Evolutionary conservation across 495 filamentous ascomycete species (phyloP).

Genomic region (Patellaria atrata): DNA sequence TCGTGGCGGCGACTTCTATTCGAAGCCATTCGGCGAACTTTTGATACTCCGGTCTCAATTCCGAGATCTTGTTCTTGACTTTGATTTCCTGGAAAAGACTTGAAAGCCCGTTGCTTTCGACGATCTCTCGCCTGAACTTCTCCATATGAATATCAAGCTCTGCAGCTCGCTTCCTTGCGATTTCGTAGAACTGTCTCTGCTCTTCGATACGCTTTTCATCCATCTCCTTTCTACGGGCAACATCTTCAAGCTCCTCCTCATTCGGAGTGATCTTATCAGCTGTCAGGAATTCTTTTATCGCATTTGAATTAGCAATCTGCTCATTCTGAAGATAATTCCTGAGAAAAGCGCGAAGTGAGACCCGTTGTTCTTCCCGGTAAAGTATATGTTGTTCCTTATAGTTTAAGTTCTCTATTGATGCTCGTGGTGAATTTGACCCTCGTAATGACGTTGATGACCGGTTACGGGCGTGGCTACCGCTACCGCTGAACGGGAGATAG

Average conservation of each 20-base stretch:
- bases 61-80: slow-evolving; percentile 68
- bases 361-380: slow-evolving; percentile 79
- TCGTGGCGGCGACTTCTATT: slow-evolving; percentile 90
- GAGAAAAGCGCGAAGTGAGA: slow-evolving; percentile 82
- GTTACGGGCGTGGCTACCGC: slow-evolving; percentile 19
- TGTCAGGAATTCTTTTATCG: slow-evolving; percentile 71
- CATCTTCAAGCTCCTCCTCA: slow-evolving; percentile 72
- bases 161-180: slow-evolving; percentile 74
- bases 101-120: slow-evolving; percentile 76
- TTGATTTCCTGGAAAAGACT: slow-evolving; percentile 87
- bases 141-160: slow-evolving; percentile 98
- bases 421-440: slow-evolving; percentile 33
- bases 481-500: slow-evolving; percentile 20
- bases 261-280: slow-evolving; percentile 50
- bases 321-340: slow-evolving; percentile 70
- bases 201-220: slow-evolving; percentile 83
- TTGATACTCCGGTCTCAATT: slow-evolving; percentile 85
- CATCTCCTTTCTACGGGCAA: slow-evolving; percentile 60
- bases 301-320: slow-evolving; percentile 64
- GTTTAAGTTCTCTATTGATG: slow-evolving; percentile 32
- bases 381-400: slow-evolving; percentile 33
- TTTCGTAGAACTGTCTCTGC: slow-evolving; percentile 87
- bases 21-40: slow-evolving; percentile 98
- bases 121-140: slow-evolving; percentile 57
- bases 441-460: slow-evolving; percentile 13